A percentile compares a stretch with the other conserved stretches of the same genome.
Conservation (phyloP, 1,284 basidiomycete genomes). For the Ceratorhiza oryzae-sativae region DNA sequence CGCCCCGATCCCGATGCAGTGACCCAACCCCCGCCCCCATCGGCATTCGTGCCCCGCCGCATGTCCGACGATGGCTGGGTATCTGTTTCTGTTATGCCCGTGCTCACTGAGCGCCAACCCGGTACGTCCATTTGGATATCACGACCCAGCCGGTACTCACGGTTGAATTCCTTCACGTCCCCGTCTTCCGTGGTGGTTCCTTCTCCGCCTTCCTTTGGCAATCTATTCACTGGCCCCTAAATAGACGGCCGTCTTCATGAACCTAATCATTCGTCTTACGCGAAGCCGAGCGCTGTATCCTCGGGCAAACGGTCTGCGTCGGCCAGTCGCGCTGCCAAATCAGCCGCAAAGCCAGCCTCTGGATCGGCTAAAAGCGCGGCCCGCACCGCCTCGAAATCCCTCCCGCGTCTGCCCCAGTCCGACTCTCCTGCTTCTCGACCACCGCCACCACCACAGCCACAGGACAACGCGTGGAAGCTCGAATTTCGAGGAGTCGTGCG, state of each 20-base stretch:
- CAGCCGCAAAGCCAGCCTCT: background rate
- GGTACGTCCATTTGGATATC: background rate
- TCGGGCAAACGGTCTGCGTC: conserved; percentile 12
- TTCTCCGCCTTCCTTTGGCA: conserved; percentile 1
- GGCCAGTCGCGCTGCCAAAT: background rate
- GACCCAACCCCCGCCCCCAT: background rate
- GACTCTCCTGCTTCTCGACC: background rate
- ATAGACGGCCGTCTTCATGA: background rate
- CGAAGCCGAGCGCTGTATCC: background rate
- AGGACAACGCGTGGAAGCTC: conserved; percentile 39
- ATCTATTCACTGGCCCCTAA: background rate
- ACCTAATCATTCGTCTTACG: background rate
- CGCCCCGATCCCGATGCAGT: background rate
- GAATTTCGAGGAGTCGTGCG: conserved; percentile 40
- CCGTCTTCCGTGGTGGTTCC: background rate
- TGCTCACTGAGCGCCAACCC: conserved; percentile 7
- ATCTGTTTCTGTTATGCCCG: conserved; percentile 17
- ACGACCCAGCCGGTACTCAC: background rate
- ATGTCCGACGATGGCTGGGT: conserved; percentile 21
- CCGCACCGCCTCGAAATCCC: background rate
- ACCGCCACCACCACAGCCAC: background rate
- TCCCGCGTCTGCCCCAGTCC: conserved; percentile 1
- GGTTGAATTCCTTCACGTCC: background rate
- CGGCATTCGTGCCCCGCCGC: background rate
- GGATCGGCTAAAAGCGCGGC: background rate